Conservation (phyloP, 306 rosid genomes). For the Prunus padus region DNA sequence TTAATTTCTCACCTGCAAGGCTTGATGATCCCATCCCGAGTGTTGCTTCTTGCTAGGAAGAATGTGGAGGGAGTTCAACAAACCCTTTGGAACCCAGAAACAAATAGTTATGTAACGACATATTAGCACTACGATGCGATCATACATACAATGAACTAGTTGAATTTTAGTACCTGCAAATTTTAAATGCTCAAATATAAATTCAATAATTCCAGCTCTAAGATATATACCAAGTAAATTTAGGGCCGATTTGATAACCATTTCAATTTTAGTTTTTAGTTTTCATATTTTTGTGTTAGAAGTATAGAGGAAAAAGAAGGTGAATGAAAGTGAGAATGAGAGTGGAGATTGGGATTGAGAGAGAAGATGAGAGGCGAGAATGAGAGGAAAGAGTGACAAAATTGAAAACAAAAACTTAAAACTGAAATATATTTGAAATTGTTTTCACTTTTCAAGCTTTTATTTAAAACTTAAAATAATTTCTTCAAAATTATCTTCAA, state of each 20-base stretch:
- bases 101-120: not conserved
- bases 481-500: too few relatives aligned
- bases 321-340: too few relatives aligned
- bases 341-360: too few relatives aligned
- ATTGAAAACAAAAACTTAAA: too few relatives aligned
- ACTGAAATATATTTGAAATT: too few relatives aligned
- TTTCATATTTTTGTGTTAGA: too few relatives aligned
- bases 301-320: too few relatives aligned
- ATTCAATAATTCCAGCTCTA: constrained; percentile 19
- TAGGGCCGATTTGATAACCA: fast-evolving
- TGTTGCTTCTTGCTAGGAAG: constrained; percentile 17
- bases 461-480: too few relatives aligned
- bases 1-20: constrained; percentile 15
- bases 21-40: constrained; percentile 14
- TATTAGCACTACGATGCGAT: not conserved
- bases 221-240: not conserved
- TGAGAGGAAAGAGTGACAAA: too few relatives aligned
- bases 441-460: too few relatives aligned
- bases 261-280: too few relatives aligned
- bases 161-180: not conserved
- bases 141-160: not conserved
- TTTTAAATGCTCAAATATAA: constrained; percentile 12
- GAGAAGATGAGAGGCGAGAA: too few relatives aligned
- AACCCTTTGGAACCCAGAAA: constrained; percentile 19
- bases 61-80: constrained; percentile 9